Percentiles rank a stretch among this genome's conserved stretches.
Evolutionary conservation across 176 grass and related monocot genomes (phyloP).

Genomic region (Aegilops speltoides): DNA sequence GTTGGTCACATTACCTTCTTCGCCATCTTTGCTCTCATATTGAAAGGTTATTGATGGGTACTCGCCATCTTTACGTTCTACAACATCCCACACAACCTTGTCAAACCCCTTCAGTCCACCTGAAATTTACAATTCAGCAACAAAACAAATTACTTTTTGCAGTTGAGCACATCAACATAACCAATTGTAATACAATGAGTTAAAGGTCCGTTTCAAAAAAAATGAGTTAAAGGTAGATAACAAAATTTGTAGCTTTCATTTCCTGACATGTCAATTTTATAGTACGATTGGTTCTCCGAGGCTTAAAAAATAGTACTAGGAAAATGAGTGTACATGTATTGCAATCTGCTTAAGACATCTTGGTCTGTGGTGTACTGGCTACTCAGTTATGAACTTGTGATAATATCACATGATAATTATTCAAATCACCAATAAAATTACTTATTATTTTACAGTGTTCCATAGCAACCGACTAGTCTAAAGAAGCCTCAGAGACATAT

Average conservation of each 20-base stretch:
- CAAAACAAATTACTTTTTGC: neutral
- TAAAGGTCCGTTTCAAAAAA: too few species aligned
- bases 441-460: neutral
- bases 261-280: neutral
- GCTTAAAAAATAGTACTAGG: neutral
- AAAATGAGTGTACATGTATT: neutral
- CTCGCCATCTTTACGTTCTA: constrained; percentile 56
- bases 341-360: neutral
- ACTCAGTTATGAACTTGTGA: neutral
- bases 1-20: constrained; percentile 60
- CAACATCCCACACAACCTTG: constrained; percentile 77
- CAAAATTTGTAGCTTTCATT: neutral
- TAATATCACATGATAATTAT: neutral
- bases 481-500: neutral
- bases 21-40: constrained; percentile 78
- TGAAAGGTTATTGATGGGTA: constrained; percentile 76
- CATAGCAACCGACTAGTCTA: neutral
- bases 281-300: neutral
- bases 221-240: neutral
- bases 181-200: neutral
- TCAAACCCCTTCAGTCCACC: constrained; percentile 82
- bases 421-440: neutral
- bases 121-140: constrained; percentile 33
- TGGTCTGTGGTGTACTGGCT: neutral
- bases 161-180: neutral